A percentile compares a stretch with the other conserved stretches of the same genome.
phyloP scores from a whole-genome alignment of 495 filamentous ascomycete genomes.

The Tirmania nivea region DNA sequence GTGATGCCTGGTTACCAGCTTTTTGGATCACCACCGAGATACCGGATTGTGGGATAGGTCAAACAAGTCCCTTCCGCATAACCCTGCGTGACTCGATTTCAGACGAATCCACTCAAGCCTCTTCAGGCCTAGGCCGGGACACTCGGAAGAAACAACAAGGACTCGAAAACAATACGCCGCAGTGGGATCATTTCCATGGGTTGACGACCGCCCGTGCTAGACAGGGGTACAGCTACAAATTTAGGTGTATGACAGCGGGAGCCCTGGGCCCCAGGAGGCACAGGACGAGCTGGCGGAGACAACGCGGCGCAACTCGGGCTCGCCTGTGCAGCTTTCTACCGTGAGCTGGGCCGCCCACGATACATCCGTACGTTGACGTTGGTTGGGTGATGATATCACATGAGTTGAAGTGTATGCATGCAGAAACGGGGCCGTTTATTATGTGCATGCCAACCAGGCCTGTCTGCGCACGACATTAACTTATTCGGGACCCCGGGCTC shows the following conservation, averaged over 20 bases:
- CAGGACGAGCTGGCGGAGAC: conserved; percentile 12
- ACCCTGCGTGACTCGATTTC: conserved; percentile 10
- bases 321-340: too few relatives aligned
- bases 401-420: conserved; percentile 17
- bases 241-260: conserved; percentile 18
- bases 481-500: background rate
- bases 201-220: background rate
- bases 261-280: conserved; percentile 8
- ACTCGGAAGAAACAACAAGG: too few relatives aligned
- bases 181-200: conserved; percentile 17
- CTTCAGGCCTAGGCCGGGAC: too few relatives aligned
- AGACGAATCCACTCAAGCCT: conserved; percentile 8
- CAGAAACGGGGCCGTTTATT: conserved; percentile 16
- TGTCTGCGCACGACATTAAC: background rate
- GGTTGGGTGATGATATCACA: conserved; percentile 10
- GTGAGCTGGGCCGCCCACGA: too few relatives aligned
- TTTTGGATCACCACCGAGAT: conserved; percentile 17
- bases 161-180: background rate
- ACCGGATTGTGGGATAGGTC: conserved; percentile 15
- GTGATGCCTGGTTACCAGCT: conserved; percentile 11
- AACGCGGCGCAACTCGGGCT: too few relatives aligned
- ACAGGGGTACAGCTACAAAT: conserved; percentile 13
- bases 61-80: conserved; percentile 5
- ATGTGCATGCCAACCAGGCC: conserved; percentile 7
- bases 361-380: background rate